These are phyloP conservation scores for Pseudonitzschia delicatissima DNA, from an alignment of 108 stramenopile genomes.

Conservation along the genomic window DNA sequence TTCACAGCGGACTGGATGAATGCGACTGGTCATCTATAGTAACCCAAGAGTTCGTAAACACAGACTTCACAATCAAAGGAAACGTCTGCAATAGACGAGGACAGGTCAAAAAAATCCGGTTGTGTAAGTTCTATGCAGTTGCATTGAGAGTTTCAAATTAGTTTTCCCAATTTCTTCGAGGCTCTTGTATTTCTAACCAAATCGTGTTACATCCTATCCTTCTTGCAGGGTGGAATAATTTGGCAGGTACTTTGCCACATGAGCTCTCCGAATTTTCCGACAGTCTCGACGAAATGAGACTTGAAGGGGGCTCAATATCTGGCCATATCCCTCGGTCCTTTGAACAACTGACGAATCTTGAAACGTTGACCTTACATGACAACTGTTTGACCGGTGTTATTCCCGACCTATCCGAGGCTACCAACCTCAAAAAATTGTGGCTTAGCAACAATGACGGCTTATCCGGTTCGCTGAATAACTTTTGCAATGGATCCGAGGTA, in stretches of 20 bases:
- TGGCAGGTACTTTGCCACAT: not conserved
- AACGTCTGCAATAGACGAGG: not conserved
- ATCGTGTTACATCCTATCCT: not conserved
- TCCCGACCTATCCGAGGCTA: constrained; percentile 17
- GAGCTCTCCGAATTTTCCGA: not conserved
- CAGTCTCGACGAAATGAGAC: not conserved
- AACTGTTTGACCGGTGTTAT: constrained; percentile 42
- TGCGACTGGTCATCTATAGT: not conserved
- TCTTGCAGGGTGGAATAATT: not conserved
- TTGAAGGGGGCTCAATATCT: not conserved
- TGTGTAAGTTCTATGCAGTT: not conserved
- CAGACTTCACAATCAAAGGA: not conserved
- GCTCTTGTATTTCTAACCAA: no score
- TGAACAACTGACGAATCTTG: constrained; percentile 32
- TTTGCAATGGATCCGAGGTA: not conserved
- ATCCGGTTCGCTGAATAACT: not conserved
- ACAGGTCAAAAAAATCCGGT: not conserved
- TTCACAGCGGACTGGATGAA: not conserved
- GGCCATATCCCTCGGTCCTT: constrained; percentile 35
- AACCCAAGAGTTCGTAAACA: not conserved
- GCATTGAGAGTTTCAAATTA: no score
- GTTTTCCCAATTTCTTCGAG: no score
- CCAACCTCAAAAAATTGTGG: not conserved
- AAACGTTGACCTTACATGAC: constrained; percentile 36
- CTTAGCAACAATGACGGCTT: not conserved